These are phyloP conservation scores for Caryopteris hybrid DNA, from an alignment of 305 asterid genomes.

Conservation along the genomic window DNA sequence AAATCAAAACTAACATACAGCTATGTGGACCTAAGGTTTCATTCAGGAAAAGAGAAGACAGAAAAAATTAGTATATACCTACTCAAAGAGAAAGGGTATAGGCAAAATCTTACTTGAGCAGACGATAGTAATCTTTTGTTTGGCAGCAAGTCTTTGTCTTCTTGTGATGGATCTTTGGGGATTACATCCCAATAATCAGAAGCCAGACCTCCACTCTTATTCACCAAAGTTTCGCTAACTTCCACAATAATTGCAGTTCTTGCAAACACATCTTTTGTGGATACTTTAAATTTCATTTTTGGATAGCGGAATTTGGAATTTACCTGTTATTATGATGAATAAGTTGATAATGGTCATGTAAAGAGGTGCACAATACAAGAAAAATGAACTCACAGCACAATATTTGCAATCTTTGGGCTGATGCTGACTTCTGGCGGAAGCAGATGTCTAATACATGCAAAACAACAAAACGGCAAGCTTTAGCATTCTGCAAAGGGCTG, in stretches of 20 bases:
- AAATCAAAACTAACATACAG: background rate
- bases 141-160: constrained; percentile 24
- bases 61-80: constrained; percentile 9
- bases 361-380: constrained; percentile 15
- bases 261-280: constrained; percentile 64
- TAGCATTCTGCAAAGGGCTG: constrained; percentile 19
- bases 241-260: constrained; percentile 78
- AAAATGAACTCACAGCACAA: constrained; percentile 67
- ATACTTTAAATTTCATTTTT: constrained; percentile 66
- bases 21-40: background rate
- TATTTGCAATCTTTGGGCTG: constrained; percentile 55
- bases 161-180: constrained; percentile 56
- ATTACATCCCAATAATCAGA: constrained; percentile 87
- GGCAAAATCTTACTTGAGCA: constrained; percentile 63
- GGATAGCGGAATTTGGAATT: constrained; percentile 53
- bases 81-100: constrained; percentile 7
- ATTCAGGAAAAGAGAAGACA: background rate
- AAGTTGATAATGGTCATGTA: constrained; percentile 27
- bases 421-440: constrained; percentile 28
- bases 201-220: constrained; percentile 35
- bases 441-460: constrained; percentile 47
- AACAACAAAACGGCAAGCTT: constrained; percentile 22
- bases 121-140: constrained; percentile 60
- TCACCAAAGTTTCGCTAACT: constrained; percentile 32
- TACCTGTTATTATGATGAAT: constrained; percentile 55